Conservation (phyloP, 352 stramenopile genomes). For the Globisporangium polare region DNA sequence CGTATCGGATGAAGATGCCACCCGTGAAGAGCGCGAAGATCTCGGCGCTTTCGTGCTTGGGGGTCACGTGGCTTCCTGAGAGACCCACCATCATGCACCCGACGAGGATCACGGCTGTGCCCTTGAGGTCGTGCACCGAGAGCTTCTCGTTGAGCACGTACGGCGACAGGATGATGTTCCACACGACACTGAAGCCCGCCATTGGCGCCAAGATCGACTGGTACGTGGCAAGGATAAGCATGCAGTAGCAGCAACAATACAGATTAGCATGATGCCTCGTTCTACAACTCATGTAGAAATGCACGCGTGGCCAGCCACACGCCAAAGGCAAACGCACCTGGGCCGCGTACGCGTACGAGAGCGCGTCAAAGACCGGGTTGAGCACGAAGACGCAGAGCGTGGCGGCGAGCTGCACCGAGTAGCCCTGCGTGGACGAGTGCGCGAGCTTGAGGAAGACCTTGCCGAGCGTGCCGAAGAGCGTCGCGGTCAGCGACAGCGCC, state of each 20-base stretch:
- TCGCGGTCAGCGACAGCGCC: slow-evolving; percentile 73
- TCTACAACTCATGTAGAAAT: not conserved
- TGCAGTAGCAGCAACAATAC: not conserved
- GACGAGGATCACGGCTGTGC: slow-evolving; percentile 68
- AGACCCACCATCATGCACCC: slow-evolving; percentile 75
- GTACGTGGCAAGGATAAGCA: not conserved
- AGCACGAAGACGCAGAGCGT: slow-evolving; percentile 80
- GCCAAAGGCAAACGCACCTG: slow-evolving; percentile 37
- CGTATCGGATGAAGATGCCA: slow-evolving; percentile 70
- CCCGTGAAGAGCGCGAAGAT: slow-evolving; percentile 78
- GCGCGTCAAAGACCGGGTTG: slow-evolving; percentile 83
- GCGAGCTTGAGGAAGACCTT: slow-evolving; percentile 87
- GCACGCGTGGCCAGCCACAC: slow-evolving; percentile 20
- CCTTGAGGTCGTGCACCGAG: slow-evolving; percentile 67
- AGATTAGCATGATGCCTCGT: not conserved
- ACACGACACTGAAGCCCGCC: slow-evolving; percentile 85
- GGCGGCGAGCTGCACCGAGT: slow-evolving; percentile 58
- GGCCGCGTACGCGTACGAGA: slow-evolving; percentile 82
- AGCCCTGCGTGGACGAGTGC: slow-evolving; percentile 56
- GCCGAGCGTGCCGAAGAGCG: slow-evolving; percentile 80
- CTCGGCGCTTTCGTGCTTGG: slow-evolving; percentile 67
- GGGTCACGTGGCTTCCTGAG: slow-evolving; percentile 76
- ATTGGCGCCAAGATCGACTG: slow-evolving; percentile 84
- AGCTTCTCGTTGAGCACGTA: slow-evolving; percentile 81
- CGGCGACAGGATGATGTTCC: slow-evolving; percentile 82